A percentile compares a stretch with the other conserved stretches of the same genome.
Evolutionary conservation across 352 stramenopile genomes (phyloP).

Genomic region (Pythium brachiatum): DNA sequence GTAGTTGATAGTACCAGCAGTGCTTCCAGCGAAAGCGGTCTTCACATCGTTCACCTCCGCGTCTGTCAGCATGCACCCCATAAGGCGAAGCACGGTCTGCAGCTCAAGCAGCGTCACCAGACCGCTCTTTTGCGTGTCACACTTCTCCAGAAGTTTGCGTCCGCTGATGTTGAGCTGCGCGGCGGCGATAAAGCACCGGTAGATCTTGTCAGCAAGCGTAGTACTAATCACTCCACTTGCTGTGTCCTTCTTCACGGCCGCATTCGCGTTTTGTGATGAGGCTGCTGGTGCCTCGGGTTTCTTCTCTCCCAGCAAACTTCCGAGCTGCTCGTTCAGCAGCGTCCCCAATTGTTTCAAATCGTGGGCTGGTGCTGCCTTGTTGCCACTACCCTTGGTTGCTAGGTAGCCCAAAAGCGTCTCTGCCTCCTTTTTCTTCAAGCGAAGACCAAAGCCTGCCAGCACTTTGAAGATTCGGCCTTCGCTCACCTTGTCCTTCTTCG

Average conservation of each 20-base stretch:
- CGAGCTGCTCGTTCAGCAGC: slow-evolving; percentile 18
- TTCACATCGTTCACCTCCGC: slow-evolving; percentile 54
- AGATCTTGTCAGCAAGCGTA: slow-evolving; percentile 59
- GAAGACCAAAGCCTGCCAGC: slow-evolving; percentile 40
- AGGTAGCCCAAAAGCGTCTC: slow-evolving; percentile 44
- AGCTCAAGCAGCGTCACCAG: slow-evolving; percentile 65
- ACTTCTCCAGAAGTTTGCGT: slow-evolving; percentile 68
- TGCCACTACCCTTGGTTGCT: slow-evolving; percentile 26
- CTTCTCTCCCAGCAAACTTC: slow-evolving; percentile 13
- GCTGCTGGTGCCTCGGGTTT: not conserved
- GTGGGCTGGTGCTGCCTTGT: slow-evolving; percentile 26
- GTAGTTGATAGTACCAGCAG: slow-evolving; percentile 50
- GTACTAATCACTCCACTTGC: slow-evolving; percentile 13
- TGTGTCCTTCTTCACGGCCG: not conserved
- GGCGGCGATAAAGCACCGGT: slow-evolving; percentile 55
- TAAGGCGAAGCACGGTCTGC: slow-evolving; percentile 73
- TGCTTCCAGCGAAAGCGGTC: slow-evolving; percentile 40
- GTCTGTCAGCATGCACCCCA: slow-evolving; percentile 58
- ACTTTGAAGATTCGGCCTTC: slow-evolving; percentile 65
- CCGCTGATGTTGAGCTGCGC: slow-evolving; percentile 78
- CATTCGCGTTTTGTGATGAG: not conserved
- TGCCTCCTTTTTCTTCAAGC: slow-evolving; percentile 49
- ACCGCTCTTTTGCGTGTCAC: slow-evolving; percentile 49
- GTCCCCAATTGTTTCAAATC: slow-evolving; percentile 24
- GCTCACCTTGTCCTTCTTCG: slow-evolving; percentile 33